These are phyloP conservation scores for Ophiostoma sp. DNA, from an alignment of 2,329 filamentous ascomycete species.

Conservation along the genomic window DNA sequence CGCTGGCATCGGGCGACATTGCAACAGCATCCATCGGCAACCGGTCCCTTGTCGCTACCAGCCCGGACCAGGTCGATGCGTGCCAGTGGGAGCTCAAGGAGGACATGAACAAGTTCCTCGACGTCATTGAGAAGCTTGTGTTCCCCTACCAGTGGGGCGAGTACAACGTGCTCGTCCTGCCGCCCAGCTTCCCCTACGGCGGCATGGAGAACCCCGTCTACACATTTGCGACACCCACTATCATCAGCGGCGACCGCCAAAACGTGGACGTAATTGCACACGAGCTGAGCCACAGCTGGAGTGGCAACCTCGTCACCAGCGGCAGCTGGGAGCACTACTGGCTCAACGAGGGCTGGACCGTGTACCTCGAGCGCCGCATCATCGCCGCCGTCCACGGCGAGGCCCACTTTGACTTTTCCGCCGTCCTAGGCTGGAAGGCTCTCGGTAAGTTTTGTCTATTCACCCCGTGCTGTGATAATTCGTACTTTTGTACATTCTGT, in stretches of 20 bases:
- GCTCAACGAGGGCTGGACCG: slow-evolving; percentile 82
- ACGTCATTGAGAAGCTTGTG: slow-evolving; percentile 72
- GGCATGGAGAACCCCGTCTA: slow-evolving; percentile 91
- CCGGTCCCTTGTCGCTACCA: slow-evolving; percentile 76
- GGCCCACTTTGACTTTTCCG: slow-evolving; percentile 82
- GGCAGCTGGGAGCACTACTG: slow-evolving; percentile 78
- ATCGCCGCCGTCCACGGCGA: slow-evolving; percentile 73
- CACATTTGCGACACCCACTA: slow-evolving; percentile 90
- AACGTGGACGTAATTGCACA: slow-evolving; percentile 97
- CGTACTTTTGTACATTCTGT: not conserved
- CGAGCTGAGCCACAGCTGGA: slow-evolving; percentile 73
- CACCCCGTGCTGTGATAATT: not conserved
- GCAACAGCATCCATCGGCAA: slow-evolving; percentile 80
- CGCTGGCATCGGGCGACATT: slow-evolving; percentile 82
- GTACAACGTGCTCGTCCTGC: slow-evolving; percentile 88
- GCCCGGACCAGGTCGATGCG: slow-evolving; percentile 75
- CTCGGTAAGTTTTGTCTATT: slow-evolving; percentile 27
- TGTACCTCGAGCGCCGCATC: slow-evolving; percentile 85
- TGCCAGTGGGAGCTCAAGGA: slow-evolving; percentile 87
- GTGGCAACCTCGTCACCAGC: slow-evolving; percentile 75
- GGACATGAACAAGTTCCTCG: slow-evolving; percentile 88
- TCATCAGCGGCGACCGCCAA: slow-evolving; percentile 83
- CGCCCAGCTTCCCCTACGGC: slow-evolving; percentile 84
- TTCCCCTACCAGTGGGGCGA: slow-evolving; percentile 91
- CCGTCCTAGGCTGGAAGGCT: slow-evolving; percentile 93